Conservation (phyloP, 2,329 filamentous ascomycete genomes). For the Fulvia fulva region DNA sequence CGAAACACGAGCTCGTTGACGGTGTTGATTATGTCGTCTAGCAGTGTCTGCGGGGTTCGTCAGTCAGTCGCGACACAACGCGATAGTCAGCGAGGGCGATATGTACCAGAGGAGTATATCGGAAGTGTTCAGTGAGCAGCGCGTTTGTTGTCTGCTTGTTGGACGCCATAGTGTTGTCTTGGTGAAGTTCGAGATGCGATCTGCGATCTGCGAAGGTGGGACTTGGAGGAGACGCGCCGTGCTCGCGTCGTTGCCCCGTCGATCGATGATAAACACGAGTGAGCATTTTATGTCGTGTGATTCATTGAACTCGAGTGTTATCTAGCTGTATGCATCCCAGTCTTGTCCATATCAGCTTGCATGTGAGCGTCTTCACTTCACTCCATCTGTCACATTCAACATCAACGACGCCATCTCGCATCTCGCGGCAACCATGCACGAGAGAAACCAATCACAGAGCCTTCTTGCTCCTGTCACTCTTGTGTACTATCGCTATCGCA, state of each 20-base stretch:
- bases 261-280: too few relatives aligned
- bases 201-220: not conserved
- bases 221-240: not conserved
- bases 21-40: slow-evolving; percentile 97
- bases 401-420: too few relatives aligned
- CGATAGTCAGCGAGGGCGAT: not conserved
- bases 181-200: not conserved
- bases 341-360: not conserved
- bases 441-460: slow-evolving; percentile 4
- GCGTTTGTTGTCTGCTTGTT: slow-evolving; percentile 48
- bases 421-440: too few relatives aligned
- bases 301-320: not conserved
- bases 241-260: not conserved
- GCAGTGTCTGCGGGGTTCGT: slow-evolving; percentile 69
- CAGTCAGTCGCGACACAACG: not conserved
- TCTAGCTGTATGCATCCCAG: not conserved
- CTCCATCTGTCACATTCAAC: too few relatives aligned
- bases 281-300: too few relatives aligned
- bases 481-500: slow-evolving; percentile 23
- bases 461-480: slow-evolving; percentile 26
- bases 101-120: slow-evolving; percentile 71
- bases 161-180: slow-evolving; percentile 37
- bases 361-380: not conserved
- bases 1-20: slow-evolving; percentile 91
- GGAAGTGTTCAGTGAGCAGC: slow-evolving; percentile 90